Evolutionary conservation across 345 rosid genomes (phyloP).

Genomic region (Anacardium occidentale): DNA sequence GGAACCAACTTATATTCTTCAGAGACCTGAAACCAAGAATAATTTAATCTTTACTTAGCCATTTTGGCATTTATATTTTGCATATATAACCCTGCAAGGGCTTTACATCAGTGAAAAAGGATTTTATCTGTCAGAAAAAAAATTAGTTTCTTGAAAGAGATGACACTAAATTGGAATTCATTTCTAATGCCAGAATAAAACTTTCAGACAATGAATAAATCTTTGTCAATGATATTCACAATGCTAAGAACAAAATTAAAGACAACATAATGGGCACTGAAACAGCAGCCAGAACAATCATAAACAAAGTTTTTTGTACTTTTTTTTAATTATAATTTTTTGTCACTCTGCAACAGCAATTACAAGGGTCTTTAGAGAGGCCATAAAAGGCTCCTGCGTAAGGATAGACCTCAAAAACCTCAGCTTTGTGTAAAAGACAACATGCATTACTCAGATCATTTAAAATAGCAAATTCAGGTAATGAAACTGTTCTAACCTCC

Average conservation of each 20-base stretch:
- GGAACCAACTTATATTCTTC: slow-evolving; percentile 86
- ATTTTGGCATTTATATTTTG: not conserved
- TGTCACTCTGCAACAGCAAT: too few relatives aligned
- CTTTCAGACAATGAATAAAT: too few relatives aligned
- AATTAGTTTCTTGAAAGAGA: not conserved
- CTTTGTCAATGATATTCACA: too few relatives aligned
- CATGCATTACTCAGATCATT: not conserved
- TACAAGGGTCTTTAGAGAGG: too few relatives aligned
- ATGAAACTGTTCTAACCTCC: slow-evolving; percentile 54
- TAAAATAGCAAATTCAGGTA: slow-evolving; percentile 3
- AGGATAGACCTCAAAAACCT: not conserved
- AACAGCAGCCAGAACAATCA: too few relatives aligned
- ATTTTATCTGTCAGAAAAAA: not conserved
- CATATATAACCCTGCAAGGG: not conserved
- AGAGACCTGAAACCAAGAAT: slow-evolving; percentile 63
- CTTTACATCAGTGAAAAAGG: not conserved
- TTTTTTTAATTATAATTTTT: too few relatives aligned
- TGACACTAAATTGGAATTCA: not conserved
- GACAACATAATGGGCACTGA: too few relatives aligned
- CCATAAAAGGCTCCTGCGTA: not conserved
- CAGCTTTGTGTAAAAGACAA: not conserved
- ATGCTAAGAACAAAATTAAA: too few relatives aligned
- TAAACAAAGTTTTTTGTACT: too few relatives aligned
- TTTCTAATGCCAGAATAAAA: too few relatives aligned
- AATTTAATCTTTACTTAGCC: not conserved